A percentile compares a stretch with the other conserved stretches of the same genome.
phyloP scores from a whole-genome alignment of 441 rosid species.

The Mallotus japonicus region DNA sequence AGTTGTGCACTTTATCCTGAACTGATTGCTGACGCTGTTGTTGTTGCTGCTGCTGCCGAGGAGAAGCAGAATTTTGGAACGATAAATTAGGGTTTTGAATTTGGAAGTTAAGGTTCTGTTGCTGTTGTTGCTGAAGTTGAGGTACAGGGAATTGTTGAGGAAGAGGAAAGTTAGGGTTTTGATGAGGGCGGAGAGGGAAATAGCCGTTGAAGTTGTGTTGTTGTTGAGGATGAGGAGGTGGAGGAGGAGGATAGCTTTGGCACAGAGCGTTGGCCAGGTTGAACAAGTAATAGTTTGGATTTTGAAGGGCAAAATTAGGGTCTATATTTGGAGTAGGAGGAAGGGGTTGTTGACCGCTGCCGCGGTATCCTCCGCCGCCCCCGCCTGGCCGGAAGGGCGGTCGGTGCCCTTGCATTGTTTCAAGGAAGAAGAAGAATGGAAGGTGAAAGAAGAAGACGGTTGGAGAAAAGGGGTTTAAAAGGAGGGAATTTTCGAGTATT shows the following conservation, averaged over 20 bases:
- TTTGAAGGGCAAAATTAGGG: slow-evolving; percentile 35
- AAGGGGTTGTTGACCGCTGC: slow-evolving; percentile 26
- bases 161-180: slow-evolving; percentile 18
- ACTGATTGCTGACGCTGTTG: too few relatives aligned
- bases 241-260: slow-evolving; percentile 31
- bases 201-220: slow-evolving; percentile 19
- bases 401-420: slow-evolving; percentile 47
- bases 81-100: slow-evolving; percentile 32
- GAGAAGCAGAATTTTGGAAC: not conserved
- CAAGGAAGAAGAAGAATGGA: not conserved
- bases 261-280: slow-evolving; percentile 32
- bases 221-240: not conserved
- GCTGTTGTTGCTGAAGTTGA: slow-evolving; percentile 6
- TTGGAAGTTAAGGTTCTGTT: slow-evolving; percentile 14
- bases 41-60: slow-evolving; percentile 28
- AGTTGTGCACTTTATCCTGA: slow-evolving; percentile 17
- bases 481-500: not conserved
- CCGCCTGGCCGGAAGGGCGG: slow-evolving; percentile 31
- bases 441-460: not conserved
- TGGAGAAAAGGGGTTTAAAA: not conserved
- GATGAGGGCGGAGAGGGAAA: slow-evolving; percentile 12
- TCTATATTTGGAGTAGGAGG: slow-evolving; percentile 20
- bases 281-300: slow-evolving; percentile 31
- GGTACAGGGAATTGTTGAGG: slow-evolving; percentile 3
- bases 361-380: slow-evolving; percentile 23